Evolutionary conservation across 768 basidiomycete genomes (phyloP), one percentile per base, ranked within the genome.

Genomic region (Holtermannia corniformis): DNA sequence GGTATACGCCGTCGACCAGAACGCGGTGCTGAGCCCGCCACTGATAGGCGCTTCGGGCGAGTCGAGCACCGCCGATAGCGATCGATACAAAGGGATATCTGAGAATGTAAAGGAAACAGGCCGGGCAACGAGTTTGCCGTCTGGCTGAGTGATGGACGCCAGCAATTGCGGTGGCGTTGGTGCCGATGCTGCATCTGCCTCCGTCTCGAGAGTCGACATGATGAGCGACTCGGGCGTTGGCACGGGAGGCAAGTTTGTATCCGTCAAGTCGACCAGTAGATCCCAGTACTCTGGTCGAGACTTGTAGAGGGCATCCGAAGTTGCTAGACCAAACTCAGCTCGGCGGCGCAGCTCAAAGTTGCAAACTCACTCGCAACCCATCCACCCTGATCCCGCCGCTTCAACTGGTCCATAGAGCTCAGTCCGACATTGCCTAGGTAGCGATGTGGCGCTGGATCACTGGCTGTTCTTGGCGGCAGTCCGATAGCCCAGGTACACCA

Each of bases 351-450:
- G 28, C 13, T 16, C 19, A 37, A 50, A 19, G 11, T 23, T 51
- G 20, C 27, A 25, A n/a, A 63, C 70, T 57, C 45, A 72, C 70
- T 68, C 1, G 64, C 70, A 5, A 72, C 52, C 67, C 68, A 72
- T 11, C 62, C 62, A n/a, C 65, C 64, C 25, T 50, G 32, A 16
- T 61, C 42, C 28, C 32, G 43, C 32, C 16, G 7, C 23, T 67
- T 63, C 12, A 72, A 24, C 3, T 41, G 52, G 4, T 44, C 44
- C 24, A 72, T 54, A 42, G 69, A 64, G 59, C 66, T 66, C 40
- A 72, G 49, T 2, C 70, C 70, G 4, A 69, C 62, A 44, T 66
- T 64, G 2, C 70, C 70, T 4, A 72, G 37, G 60, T 63, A 70
- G 5, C 10, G 14, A 1, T 41, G 16, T 4, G 50, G 21, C 32